These are phyloP conservation scores for Pyricularia pennisetigena DNA, from an alignment of 2,329 filamentous ascomycete species.

Conservation along the genomic window DNA sequence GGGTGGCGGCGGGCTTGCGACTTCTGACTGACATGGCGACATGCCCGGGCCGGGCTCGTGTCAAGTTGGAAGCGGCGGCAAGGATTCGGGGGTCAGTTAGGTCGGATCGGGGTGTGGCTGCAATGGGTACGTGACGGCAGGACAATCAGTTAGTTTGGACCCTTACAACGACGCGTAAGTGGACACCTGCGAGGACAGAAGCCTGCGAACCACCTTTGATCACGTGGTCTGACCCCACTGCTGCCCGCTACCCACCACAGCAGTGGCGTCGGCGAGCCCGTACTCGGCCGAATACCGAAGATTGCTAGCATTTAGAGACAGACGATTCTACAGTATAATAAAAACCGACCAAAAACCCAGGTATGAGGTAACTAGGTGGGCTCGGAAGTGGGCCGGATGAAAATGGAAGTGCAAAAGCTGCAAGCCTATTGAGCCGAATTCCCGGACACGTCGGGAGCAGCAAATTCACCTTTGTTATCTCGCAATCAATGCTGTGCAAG, in stretches of 20 bases:
- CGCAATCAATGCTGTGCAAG: neutral
- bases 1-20: slow-evolving; percentile 4
- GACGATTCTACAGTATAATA: too few relatives aligned
- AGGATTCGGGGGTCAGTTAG: neutral
- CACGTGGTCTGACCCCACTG: neutral
- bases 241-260: neutral
- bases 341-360: too few relatives aligned
- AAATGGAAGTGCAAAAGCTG: neutral
- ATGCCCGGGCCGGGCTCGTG: neutral
- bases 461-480: neutral
- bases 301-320: neutral
- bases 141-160: neutral
- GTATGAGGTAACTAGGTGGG: too few relatives aligned
- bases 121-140: neutral
- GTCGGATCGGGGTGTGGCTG: neutral
- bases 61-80: neutral
- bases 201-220: neutral
- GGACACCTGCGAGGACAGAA: neutral
- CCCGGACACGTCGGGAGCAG: neutral
- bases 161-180: neutral
- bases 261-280: neutral
- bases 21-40: slow-evolving; percentile 9
- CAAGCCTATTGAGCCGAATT: neutral
- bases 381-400: neutral
- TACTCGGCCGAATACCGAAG: neutral